Conservation (phyloP, 2,329 filamentous ascomycete species). For the Pseudogymnoascus sp. region DNA sequence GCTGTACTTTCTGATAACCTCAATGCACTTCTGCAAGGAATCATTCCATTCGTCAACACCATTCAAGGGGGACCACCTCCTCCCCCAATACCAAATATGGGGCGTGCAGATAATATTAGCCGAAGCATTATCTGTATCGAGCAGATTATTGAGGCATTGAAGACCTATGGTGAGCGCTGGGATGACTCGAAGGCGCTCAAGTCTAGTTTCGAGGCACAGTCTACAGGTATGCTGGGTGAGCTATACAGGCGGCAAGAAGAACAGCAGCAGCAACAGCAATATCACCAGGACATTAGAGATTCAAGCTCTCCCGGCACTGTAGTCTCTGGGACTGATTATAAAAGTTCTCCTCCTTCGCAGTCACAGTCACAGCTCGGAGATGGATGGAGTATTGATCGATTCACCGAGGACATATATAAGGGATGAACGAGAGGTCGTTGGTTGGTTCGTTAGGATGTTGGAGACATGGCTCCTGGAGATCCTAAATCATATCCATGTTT, state of each 20-base stretch:
- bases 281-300: slow-evolving; percentile 3
- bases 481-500: neutral
- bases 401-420: slow-evolving; percentile 5
- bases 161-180: slow-evolving; percentile 55
- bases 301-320: neutral
- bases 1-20: slow-evolving; percentile 54
- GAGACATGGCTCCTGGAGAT: neutral
- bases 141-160: slow-evolving; percentile 47
- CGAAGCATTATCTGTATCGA: slow-evolving; percentile 51
- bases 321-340: neutral
- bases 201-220: slow-evolving; percentile 42
- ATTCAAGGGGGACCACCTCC: slow-evolving; percentile 42
- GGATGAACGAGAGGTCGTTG: neutral
- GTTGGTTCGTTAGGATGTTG: neutral
- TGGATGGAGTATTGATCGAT: neutral
- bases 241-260: neutral
- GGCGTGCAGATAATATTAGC: slow-evolving; percentile 45
- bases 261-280: neutral
- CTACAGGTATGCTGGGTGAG: neutral
- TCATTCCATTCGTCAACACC: slow-evolving; percentile 22
- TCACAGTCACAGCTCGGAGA: neutral
- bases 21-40: slow-evolving; percentile 47
- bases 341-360: slow-evolving; percentile 4
- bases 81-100: slow-evolving; percentile 39
- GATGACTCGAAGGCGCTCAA: slow-evolving; percentile 49